Evolutionary conservation across 306 rosid species (phyloP), one percentile per base, ranked within the genome.

Genomic region (Cucurbita ficifolia): DNA sequence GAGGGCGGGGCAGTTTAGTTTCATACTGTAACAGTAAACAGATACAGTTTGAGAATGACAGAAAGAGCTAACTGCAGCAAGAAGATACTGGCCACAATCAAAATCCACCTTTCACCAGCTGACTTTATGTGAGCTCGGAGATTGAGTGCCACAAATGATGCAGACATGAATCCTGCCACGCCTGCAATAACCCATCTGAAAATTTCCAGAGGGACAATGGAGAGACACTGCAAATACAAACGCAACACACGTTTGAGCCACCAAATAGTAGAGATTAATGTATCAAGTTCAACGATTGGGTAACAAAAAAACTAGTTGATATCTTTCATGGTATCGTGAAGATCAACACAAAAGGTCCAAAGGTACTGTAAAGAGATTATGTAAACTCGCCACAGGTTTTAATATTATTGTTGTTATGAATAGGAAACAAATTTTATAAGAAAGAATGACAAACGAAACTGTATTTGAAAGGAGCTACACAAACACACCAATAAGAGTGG

Each of bases 31-130:
- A 91, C 86, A 5, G 94, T 90, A 79, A 94, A 94, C 82, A 90
- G 83, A 80, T 87, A 94, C 38, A 90, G 62, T 82, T 90, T 94
- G 82, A 94, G 82, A 70, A 77, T 93, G 48, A 90, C 86, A 7
- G 97, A 73, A n/a, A 94, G 88, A 75, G 83, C 98, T 79, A 90
- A 78, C 87, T 94, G 98, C 95, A 94, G 79, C 12, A 94, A 83
- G 80, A 90, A 94, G 81, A 94, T 94, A 75, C 87, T 88, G 16
- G 92, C 97, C 63, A 94, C 98, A 78, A 89, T 90, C 77, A 94
- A 59, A 87, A 94, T 81, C 97, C 97, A 94, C 78, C 94, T 85
- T 82, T 86, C 96, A 51, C 98, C 97, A 0, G 97, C 95, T 39
- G 98, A 90, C 57, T 77, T 78, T 18, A 94, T 94, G 79, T 94